Evolutionary conservation across 1,284 basidiomycete species (phyloP), one percentile per base, ranked within the genome.

Genomic region (Uromyces viciae-fabae): DNA sequence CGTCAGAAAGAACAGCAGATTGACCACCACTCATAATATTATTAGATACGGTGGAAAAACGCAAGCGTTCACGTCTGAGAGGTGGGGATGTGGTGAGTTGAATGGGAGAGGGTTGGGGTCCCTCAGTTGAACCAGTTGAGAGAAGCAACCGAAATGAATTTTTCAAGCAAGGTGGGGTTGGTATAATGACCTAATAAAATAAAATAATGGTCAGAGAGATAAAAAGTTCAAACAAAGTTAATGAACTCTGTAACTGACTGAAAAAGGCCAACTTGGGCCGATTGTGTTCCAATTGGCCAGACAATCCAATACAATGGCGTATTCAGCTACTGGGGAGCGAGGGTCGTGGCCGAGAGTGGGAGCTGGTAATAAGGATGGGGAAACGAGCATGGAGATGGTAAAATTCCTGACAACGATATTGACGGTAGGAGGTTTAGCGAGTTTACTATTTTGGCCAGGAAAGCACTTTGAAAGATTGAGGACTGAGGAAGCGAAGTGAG

Each of bases 201-300:
- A 56, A 49, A 22, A 68, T 46, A 49, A 38, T 15, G 31, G 28
- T 43, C 28, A 36, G 33, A 9, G 38, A 43, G 3, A 36, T 25
- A 40, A 62, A 40, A 9, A 46, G 52, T 25, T 25, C 7, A 28
- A 46, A 62, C 15, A 46, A 17, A 28, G 28, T 28, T 58, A 17
- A 36, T 1, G 9, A n/a, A 9, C 7, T 17, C 31, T 46, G 56
- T 42, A n/a, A 60, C 68, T 79, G 9, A 79, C 77, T 7, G 77
- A 79, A 38, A 71, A 58, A 72, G 77, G 77, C 77, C 77, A 79
- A 33, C 72, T 68, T 71, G 77, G 77, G 11, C 68, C 68, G 68
- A 38, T 42, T 22, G 77, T 79, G 15, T 66, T 33, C 77, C 77
- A 79, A 33, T 46, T 38, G 56, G 49, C 60, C 28, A 79, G 28